Percentiles rank a stretch among this genome's conserved stretches.
Evolutionary conservation across 2,329 filamentous ascomycete genomes (phyloP).

Genomic region (Lachnellula arida): DNA sequence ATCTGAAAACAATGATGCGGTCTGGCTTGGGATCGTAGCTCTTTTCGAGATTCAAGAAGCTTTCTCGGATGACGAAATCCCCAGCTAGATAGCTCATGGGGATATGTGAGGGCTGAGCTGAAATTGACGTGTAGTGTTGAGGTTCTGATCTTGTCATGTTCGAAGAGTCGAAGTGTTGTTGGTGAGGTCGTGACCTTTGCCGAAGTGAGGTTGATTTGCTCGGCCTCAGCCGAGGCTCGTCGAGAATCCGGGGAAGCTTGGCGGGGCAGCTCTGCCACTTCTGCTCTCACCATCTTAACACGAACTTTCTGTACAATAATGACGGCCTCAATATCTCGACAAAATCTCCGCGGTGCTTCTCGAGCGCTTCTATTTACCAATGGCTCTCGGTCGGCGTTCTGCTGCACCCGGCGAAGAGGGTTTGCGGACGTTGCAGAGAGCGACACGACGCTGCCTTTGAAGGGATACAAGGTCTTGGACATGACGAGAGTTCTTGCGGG

Average conservation of each 20-base stretch:
- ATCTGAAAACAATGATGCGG: no score
- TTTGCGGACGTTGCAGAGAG: constrained; percentile 20
- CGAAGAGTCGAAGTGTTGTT: no score
- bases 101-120: no score
- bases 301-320: constrained; percentile 11
- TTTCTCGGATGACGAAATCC: no score
- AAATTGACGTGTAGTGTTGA: no score
- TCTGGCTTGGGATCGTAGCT: no score
- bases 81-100: no score
- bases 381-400: constrained; percentile 8
- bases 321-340: constrained; percentile 5
- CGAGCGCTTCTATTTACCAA: constrained; percentile 12
- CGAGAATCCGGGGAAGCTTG: neutral
- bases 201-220: neutral
- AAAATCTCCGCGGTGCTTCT: constrained; percentile 19
- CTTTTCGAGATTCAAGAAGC: no score
- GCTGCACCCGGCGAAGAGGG: constrained; percentile 13
- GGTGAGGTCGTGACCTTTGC: neutral
- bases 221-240: neutral
- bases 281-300: neutral
- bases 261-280: neutral
- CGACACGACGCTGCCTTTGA: constrained; percentile 59
- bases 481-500: constrained; percentile 96
- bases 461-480: constrained; percentile 85
- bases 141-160: no score